These are phyloP conservation scores for Candolleomyces eurysporus DNA, from an alignment of 768 basidiomycete species.

Conservation along the genomic window DNA sequence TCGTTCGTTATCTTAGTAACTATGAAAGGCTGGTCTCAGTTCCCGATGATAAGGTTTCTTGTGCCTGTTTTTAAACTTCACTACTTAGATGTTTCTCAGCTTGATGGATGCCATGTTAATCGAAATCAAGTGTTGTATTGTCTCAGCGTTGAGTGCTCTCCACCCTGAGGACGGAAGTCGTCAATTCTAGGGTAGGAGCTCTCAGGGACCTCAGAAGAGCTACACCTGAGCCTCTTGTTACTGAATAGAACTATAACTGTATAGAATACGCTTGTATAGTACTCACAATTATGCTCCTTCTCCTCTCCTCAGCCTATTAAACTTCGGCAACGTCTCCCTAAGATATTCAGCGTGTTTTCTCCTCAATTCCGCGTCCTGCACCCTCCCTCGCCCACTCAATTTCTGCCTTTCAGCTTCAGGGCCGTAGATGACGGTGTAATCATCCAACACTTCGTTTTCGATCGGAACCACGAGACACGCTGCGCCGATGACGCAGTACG, in stretches of 20 bases:
- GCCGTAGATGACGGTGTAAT: conserved; percentile 85
- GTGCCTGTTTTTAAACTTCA: no score
- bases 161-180: no score
- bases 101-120: no score
- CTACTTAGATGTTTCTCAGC: no score
- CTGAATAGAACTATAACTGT: background rate
- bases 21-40: no score
- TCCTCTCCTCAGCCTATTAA: conserved; percentile 68
- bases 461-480: conserved; percentile 76
- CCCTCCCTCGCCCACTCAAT: conserved; percentile 84
- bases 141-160: no score
- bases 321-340: conserved; percentile 87
- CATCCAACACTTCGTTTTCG: conserved; percentile 74
- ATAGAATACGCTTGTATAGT: background rate
- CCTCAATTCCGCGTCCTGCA: conserved; percentile 81
- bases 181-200: no score
- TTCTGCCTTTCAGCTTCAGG: conserved; percentile 65
- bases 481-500: conserved; percentile 82
- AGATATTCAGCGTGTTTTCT: conserved; percentile 91
- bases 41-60: no score
- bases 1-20: no score
- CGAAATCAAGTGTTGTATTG: no score
- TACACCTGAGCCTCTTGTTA: background rate
- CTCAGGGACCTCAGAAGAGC: background rate
- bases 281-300: conserved; percentile 34